These are phyloP conservation scores for Coemansia sp. DNA, from an alignment of 192 early-diverging fungal species.

Conservation along the genomic window DNA sequence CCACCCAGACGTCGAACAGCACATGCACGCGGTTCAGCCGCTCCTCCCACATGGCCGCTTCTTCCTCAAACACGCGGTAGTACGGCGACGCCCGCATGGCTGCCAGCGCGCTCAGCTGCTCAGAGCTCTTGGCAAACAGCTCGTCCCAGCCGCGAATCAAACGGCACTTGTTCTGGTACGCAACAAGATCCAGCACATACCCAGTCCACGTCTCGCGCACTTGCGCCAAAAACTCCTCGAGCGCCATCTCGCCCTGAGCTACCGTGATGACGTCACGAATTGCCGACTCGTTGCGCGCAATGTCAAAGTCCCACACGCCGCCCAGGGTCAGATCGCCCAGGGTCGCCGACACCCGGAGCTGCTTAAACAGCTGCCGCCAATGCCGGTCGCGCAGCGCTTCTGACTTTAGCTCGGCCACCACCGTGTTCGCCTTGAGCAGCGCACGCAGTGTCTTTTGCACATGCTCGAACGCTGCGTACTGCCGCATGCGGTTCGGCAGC, in stretches of 20 bases:
- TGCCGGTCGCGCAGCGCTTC: slow-evolving; percentile 96
- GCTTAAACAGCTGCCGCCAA: slow-evolving; percentile 93
- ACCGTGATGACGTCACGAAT: slow-evolving; percentile 87
- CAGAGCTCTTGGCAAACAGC: slow-evolving; percentile 92
- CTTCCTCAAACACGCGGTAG: slow-evolving; percentile 98
- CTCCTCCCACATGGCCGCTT: slow-evolving; percentile 93
- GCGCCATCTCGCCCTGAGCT: slow-evolving; percentile 99
- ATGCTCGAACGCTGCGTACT: slow-evolving; percentile 96
- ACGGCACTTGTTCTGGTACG: slow-evolving; percentile 97
- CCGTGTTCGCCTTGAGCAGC: slow-evolving; percentile 76
- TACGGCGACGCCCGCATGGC: slow-evolving; percentile 99
- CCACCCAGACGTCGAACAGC: slow-evolving; percentile 99
- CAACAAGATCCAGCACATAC: slow-evolving; percentile 91
- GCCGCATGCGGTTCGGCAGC: slow-evolving; percentile 94
- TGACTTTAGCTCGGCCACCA: slow-evolving; percentile 89
- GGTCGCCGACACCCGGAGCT: slow-evolving; percentile 69
- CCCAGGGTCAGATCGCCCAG: slow-evolving; percentile 90
- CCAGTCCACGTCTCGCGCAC: slow-evolving; percentile 88
- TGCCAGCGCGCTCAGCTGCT: slow-evolving; percentile 90
- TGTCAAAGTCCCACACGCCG: slow-evolving; percentile 91
- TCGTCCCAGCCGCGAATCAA: slow-evolving; percentile 99
- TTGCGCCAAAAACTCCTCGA: slow-evolving; percentile 97
- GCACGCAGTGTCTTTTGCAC: slow-evolving; percentile 82
- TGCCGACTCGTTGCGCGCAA: slow-evolving; percentile 80
- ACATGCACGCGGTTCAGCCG: slow-evolving; percentile 93